Percentiles rank a stretch among this genome's conserved stretches.
phyloP scores from a whole-genome alignment of 306 rosid genomes.

The Lupinus albus region DNA sequence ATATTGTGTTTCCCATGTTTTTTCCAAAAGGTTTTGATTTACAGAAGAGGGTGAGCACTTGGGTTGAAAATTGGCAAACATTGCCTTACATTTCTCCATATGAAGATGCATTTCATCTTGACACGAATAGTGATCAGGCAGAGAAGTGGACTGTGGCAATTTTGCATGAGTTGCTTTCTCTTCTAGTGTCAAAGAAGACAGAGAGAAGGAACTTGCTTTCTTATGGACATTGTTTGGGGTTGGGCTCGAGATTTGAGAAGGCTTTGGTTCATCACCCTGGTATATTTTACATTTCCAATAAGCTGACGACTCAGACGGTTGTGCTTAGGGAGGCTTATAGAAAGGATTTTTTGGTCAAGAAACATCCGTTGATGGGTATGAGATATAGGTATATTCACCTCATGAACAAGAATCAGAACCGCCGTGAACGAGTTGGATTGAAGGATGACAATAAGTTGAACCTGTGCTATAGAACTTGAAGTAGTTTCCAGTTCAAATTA shows the following conservation, averaged over 20 bases:
- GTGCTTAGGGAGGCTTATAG: constrained; percentile 79
- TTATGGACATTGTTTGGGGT: constrained; percentile 73
- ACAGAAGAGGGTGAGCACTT: constrained; percentile 65
- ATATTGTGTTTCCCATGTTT: constrained; percentile 62
- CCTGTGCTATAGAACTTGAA: constrained; percentile 40
- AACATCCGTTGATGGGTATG: constrained; percentile 72
- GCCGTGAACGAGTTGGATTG: constrained; percentile 32
- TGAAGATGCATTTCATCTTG: constrained; percentile 73
- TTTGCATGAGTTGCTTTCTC: constrained; percentile 78
- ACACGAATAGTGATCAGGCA: constrained; percentile 60
- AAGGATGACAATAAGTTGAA: constrained; percentile 34
- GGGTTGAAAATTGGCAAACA: constrained; percentile 82
- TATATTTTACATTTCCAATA: constrained; percentile 77
- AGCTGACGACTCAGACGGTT: constrained; percentile 77
- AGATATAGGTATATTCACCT: constrained; percentile 72
- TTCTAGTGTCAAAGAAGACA: constrained; percentile 73
- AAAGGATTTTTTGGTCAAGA: constrained; percentile 66
- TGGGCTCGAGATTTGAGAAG: constrained; percentile 66
- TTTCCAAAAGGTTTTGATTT: constrained; percentile 77
- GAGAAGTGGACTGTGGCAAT: constrained; percentile 88
- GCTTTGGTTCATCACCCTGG: constrained; percentile 85
- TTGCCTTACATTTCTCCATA: constrained; percentile 85
- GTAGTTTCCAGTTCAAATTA: constrained; percentile 23
- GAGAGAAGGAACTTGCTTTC: constrained; percentile 57
- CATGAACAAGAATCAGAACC: constrained; percentile 55